Conservation (phyloP, 2,329 filamentous ascomycete species). For the Diplocarpon mali region DNA sequence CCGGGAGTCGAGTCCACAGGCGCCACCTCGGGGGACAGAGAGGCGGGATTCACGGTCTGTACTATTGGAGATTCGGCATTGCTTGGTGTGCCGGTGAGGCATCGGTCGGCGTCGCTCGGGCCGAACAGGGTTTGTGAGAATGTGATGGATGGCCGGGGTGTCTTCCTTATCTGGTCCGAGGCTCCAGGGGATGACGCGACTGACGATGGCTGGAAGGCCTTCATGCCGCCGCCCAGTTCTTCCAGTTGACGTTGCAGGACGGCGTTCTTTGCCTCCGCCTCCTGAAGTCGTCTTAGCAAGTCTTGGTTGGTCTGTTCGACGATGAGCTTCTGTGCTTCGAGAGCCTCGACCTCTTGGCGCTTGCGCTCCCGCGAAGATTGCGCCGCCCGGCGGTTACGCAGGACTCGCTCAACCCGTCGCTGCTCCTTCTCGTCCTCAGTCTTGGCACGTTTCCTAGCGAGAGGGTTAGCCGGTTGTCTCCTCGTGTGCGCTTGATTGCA, state of each 20-base stretch:
- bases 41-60: conserved; percentile 49
- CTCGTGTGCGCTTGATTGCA: too few relatives aligned
- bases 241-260: conserved; percentile 21
- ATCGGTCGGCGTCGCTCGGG: conserved; percentile 28
- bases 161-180: conserved; percentile 29
- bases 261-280: conserved; percentile 23
- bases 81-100: conserved; percentile 16
- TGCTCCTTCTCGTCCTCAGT: conserved; percentile 99
- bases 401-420: conserved; percentile 89
- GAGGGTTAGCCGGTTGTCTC: not conserved
- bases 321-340: conserved; percentile 52
- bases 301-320: conserved; percentile 64
- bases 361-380: conserved; percentile 77
- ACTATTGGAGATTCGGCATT: conserved; percentile 24
- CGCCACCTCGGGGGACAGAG: conserved; percentile 45
- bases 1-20: conserved; percentile 36
- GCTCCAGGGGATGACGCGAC: conserved; percentile 33
- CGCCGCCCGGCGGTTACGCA: conserved; percentile 88
- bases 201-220: conserved; percentile 33
- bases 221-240: conserved; percentile 20
- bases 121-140: conserved; percentile 49
- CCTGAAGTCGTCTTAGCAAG: conserved; percentile 48
- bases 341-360: conserved; percentile 65
- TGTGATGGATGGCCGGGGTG: conserved; percentile 34
- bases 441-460: conserved; percentile 79